Evolutionary conservation across 2,329 filamentous ascomycete species (phyloP), one percentile per base, ranked within the genome.

Genomic region (Xylaria sp.): DNA sequence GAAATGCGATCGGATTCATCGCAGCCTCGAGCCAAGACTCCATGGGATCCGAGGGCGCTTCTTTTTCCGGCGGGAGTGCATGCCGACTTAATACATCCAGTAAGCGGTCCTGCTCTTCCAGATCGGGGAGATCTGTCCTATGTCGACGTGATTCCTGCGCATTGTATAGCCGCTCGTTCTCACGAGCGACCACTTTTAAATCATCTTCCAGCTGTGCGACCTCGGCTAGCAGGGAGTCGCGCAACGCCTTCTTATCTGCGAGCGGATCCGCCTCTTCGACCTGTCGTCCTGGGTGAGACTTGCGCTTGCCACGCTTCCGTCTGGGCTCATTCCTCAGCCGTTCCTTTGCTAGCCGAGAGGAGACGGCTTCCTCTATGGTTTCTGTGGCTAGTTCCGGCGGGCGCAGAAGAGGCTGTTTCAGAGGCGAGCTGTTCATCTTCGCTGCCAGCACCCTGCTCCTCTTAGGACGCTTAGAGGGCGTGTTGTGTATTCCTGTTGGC

Each of bases 401-500:
- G 1, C 75, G 74, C 8, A 77, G 67, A 1, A 78, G 76, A 0
- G 76, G 76, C 7, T 80, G 78, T 53, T 84, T 85, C 2, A 84
- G 70, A 0, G 84, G 84, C 1, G 85, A 86, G 61, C 77, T 80
- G 60, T 79, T 82, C 37, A 75, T 75, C 57, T 66, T 78, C 56
- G 75, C 75, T 0, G 75, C 74, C 47, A 79, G 72, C 1, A 72
- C 72, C 57, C 73, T 78, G 61, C 76, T 79, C 68, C 81, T 78
- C 68, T 79, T 79, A 2, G 78, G 77, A 33, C 78, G 76, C 61
- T 80, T 84, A 21, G 83, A 84, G 0, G 86, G 85, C 14, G 84
- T 87, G 53, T 82, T 82, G 62, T 88, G 86, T 28, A 89, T 89
- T 0, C 87, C 87, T 19, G 78, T 73, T 0, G 86, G 84, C 7